A percentile compares a stretch with the other conserved stretches of the same genome.
phyloP scores from a whole-genome alignment of 306 rosid species.

The Vigna trinervia region DNA sequence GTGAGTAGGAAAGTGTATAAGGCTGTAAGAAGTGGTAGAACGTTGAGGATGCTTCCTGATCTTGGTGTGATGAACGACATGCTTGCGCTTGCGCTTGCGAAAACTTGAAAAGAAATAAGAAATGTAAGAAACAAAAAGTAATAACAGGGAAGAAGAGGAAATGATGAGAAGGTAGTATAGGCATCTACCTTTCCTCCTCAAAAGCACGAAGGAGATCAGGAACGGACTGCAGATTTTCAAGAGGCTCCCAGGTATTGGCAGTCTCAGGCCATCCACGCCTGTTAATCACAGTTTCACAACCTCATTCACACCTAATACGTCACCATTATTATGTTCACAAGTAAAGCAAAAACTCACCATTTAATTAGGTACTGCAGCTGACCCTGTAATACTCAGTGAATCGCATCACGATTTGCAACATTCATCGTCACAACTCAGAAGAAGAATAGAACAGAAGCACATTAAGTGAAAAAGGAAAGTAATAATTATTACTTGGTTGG shows the following conservation, averaged over 20 bases:
- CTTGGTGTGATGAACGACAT: conserved; percentile 58
- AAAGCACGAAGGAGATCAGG: conserved; percentile 82
- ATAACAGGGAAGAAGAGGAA: background rate
- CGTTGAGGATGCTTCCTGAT: conserved; percentile 67
- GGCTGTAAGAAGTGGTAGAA: conserved; percentile 55
- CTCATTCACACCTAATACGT: background rate
- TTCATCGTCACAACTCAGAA: background rate
- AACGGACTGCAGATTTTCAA: conserved; percentile 84
- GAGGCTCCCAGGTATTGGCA: conserved; percentile 96
- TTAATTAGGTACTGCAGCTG: conserved; percentile 87
- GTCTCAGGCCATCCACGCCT: conserved; percentile 98
- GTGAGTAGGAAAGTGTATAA: conserved; percentile 51
- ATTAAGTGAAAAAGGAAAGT: background rate
- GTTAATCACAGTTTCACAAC: background rate
- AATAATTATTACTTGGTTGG: no score
- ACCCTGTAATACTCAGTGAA: conserved; percentile 45
- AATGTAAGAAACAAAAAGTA: background rate
- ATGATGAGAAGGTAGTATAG: no score
- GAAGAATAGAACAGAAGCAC: background rate
- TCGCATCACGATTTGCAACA: conserved; percentile 37
- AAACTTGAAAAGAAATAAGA: conserved; percentile 50
- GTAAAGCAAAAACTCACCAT: conserved; percentile 56
- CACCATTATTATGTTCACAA: background rate
- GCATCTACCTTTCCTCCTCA: conserved; percentile 69
- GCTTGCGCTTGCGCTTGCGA: conserved; percentile 73